Conservation (phyloP, 306 rosid genomes). For the Sicyos edulis region DNA sequence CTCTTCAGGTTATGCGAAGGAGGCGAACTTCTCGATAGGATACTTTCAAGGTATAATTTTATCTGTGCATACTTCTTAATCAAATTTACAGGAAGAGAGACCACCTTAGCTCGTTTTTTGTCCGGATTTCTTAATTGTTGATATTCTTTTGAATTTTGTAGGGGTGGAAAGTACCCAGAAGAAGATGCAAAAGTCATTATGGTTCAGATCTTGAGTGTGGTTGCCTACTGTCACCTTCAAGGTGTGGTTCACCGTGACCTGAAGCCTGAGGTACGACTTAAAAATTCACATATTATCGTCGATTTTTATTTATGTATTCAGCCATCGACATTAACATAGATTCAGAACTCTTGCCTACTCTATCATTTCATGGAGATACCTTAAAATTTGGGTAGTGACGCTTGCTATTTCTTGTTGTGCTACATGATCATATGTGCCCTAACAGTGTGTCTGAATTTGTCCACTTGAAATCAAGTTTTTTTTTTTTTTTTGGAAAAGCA, state of each 20-base stretch:
- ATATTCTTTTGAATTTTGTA: conserved; percentile 27
- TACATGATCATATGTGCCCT: background rate
- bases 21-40: conserved; percentile 87
- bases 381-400: background rate
- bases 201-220: conserved; percentile 38
- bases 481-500: no score
- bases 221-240: conserved; percentile 40
- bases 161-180: conserved; percentile 65
- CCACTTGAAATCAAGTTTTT: background rate
- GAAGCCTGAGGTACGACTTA: conserved; percentile 60
- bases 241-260: conserved; percentile 53
- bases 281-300: background rate
- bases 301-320: background rate
- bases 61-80: background rate
- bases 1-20: conserved; percentile 76
- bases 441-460: background rate
- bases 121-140: background rate
- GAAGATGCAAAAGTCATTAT: conserved; percentile 40
- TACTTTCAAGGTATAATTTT: conserved; percentile 74
- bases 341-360: background rate
- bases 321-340: background rate
- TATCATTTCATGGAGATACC: background rate
- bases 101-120: background rate
- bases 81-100: background rate
- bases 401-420: background rate